A percentile compares a stretch with the other conserved stretches of the same genome.
phyloP scores from a whole-genome alignment of 2,329 filamentous ascomycete genomes.

The Exophiala calicioides region DNA sequence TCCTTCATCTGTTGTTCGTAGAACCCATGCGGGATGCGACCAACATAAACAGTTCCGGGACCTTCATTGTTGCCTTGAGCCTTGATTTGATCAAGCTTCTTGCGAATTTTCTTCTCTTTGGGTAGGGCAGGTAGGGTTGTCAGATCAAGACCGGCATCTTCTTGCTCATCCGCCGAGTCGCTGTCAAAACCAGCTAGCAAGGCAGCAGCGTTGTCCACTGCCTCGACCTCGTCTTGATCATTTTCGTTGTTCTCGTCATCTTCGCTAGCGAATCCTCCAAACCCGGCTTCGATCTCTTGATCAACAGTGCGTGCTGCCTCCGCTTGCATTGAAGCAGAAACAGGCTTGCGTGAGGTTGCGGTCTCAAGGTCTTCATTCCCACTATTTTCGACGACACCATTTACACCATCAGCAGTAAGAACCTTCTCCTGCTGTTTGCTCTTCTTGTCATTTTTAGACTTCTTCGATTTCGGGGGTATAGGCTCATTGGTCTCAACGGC shows the following conservation, averaged over 20 bases:
- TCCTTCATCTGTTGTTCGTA: constrained; percentile 93
- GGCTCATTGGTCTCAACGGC: too few relatives aligned
- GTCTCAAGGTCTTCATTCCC: constrained; percentile 27
- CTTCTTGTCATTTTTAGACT: constrained; percentile 43
- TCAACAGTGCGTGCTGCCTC: constrained; percentile 31
- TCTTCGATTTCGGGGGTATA: constrained; percentile 17
- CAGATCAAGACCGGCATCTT: constrained; percentile 49
- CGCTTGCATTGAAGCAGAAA: constrained; percentile 27
- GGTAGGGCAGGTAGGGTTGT: constrained; percentile 46
- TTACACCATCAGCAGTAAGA: constrained; percentile 37
- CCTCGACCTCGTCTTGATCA: constrained; percentile 39
- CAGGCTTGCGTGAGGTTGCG: constrained; percentile 20
- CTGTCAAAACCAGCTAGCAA: constrained; percentile 59
- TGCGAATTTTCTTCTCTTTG: constrained; percentile 48
- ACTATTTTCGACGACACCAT: constrained; percentile 36
- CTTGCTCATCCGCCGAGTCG: constrained; percentile 52
- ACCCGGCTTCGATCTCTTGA: constrained; percentile 32
- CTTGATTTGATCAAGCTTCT: constrained; percentile 54
- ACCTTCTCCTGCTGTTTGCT: constrained; percentile 34
- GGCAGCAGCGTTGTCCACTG: constrained; percentile 56
- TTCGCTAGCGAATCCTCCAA: constrained; percentile 34
- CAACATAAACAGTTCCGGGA: constrained; percentile 84
- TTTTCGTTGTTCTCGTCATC: constrained; percentile 32
- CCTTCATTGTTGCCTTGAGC: constrained; percentile 47
- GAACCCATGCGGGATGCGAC: constrained; percentile 89